Conservation (phyloP, 2,329 filamentous ascomycete species). For the Alternaria novae-zelandiae region DNA sequence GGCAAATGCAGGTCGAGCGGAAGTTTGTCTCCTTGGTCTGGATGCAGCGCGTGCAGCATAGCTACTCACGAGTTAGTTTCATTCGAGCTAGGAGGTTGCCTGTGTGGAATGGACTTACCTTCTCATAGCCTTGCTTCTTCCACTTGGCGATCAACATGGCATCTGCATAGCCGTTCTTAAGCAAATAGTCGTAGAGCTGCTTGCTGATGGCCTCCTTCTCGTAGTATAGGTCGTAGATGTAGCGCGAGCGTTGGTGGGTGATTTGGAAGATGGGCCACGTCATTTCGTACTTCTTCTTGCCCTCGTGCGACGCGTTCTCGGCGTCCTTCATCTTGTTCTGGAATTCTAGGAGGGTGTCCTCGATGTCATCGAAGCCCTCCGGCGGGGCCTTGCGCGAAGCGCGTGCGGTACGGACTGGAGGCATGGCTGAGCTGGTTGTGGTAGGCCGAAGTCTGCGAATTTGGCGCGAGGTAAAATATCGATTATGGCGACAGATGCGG, state of each 20-base stretch:
- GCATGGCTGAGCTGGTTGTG: constrained; percentile 61
- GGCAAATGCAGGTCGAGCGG: constrained; percentile 95
- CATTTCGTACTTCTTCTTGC: constrained; percentile 88
- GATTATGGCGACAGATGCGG: neutral
- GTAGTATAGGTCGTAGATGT: constrained; percentile 98
- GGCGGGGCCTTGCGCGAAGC: constrained; percentile 83
- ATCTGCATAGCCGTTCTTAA: constrained; percentile 97
- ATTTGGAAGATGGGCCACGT: constrained; percentile 99
- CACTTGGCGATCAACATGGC: constrained; percentile 97
- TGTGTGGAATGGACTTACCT: constrained; percentile 62
- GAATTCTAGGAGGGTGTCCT: constrained; percentile 85
- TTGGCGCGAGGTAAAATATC: neutral
- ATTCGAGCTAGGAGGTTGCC: neutral
- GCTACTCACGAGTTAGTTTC: constrained; percentile 53
- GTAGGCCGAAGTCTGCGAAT: neutral
- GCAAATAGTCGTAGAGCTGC: constrained; percentile 89
- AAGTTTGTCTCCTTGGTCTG: constrained; percentile 99
- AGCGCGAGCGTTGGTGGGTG: constrained; percentile 86
- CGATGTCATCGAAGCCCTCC: constrained; percentile 86
- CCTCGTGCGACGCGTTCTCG: constrained; percentile 80
- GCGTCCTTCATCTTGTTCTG: constrained; percentile 94
- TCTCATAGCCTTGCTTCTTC: constrained; percentile 99
- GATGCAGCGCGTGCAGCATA: constrained; percentile 94
- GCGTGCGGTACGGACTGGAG: constrained; percentile 71
- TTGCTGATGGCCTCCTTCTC: constrained; percentile 95